These are phyloP conservation scores for Serendipita sp. DNA, from an alignment of 768 basidiomycete genomes.

Conservation along the genomic window DNA sequence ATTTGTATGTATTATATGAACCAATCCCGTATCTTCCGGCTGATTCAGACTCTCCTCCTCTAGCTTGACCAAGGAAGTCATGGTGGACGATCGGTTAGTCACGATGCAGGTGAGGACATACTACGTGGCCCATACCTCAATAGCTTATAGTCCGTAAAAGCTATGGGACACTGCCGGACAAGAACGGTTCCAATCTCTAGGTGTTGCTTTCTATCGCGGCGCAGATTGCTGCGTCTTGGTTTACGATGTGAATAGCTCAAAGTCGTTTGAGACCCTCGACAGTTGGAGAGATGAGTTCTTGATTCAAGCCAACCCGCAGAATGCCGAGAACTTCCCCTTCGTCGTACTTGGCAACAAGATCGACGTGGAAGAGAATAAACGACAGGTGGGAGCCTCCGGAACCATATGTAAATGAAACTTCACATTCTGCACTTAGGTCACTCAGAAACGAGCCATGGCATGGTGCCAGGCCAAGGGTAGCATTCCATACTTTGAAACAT, in stretches of 20 bases:
- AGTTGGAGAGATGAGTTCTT: slow-evolving; percentile 99
- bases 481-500: slow-evolving; percentile 99
- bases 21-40: slow-evolving; percentile 14
- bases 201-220: slow-evolving; percentile 97
- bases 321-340: slow-evolving; percentile 99
- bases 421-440: slow-evolving; percentile 45
- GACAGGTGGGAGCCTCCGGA: slow-evolving; percentile 46
- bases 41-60: background rate
- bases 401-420: background rate
- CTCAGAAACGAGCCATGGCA: slow-evolving; percentile 98
- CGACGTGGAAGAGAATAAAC: slow-evolving; percentile 96
- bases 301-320: slow-evolving; percentile 95
- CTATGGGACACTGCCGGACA: slow-evolving; percentile 99
- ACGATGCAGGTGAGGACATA: slow-evolving; percentile 77
- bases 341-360: slow-evolving; percentile 99
- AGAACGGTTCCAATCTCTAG: slow-evolving; percentile 97
- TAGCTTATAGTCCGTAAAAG: slow-evolving; percentile 23
- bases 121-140: background rate
- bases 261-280: slow-evolving; percentile 96
- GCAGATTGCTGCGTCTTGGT: slow-evolving; percentile 99
- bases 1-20: slow-evolving; percentile 50
- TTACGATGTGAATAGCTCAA: slow-evolving; percentile 96
- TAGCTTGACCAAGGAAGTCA: slow-evolving; percentile 94
- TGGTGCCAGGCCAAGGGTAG: slow-evolving; percentile 99
- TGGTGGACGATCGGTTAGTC: slow-evolving; percentile 94